Conservation (phyloP, 768 basidiomycete genomes). For the Tephrocybe sp. region DNA sequence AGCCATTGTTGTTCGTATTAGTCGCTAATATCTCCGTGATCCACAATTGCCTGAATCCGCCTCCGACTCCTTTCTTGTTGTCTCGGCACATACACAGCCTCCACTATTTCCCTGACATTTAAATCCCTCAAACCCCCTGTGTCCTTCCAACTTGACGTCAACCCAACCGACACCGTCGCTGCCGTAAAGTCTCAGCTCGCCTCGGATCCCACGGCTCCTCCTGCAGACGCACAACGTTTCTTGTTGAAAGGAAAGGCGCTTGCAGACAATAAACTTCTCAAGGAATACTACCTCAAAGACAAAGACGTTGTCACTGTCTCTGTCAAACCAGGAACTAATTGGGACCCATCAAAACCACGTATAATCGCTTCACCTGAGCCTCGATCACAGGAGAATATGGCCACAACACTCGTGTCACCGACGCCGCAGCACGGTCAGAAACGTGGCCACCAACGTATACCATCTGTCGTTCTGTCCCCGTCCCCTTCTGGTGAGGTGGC, state of each 20-base stretch:
- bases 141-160: conserved; percentile 67
- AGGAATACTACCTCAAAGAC: conserved; percentile 83
- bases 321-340: conserved; percentile 72
- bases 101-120: conserved; percentile 67
- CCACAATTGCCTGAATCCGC: background rate
- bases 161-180: conserved; percentile 79
- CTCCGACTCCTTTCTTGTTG: background rate
- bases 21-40: background rate
- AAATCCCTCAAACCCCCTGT: conserved; percentile 90
- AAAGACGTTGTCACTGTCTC: conserved; percentile 84
- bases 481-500: conserved; percentile 54
- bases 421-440: conserved; percentile 26
- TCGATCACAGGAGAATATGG: too few species aligned
- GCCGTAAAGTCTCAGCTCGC: conserved; percentile 78
- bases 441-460: conserved; percentile 61
- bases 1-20: background rate
- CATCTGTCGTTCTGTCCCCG: conserved; percentile 76
- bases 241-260: conserved; percentile 94
- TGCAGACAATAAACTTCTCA: conserved; percentile 82
- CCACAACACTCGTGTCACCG: conserved; percentile 16
- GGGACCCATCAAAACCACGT: conserved; percentile 50
- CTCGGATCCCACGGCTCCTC: conserved; percentile 64
- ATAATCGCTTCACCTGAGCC: conserved; percentile 22
- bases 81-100: conserved; percentile 28
- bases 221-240: conserved; percentile 78